Evolutionary conservation across 495 filamentous ascomycete genomes (phyloP).

Genomic region (Letharia lupina): DNA sequence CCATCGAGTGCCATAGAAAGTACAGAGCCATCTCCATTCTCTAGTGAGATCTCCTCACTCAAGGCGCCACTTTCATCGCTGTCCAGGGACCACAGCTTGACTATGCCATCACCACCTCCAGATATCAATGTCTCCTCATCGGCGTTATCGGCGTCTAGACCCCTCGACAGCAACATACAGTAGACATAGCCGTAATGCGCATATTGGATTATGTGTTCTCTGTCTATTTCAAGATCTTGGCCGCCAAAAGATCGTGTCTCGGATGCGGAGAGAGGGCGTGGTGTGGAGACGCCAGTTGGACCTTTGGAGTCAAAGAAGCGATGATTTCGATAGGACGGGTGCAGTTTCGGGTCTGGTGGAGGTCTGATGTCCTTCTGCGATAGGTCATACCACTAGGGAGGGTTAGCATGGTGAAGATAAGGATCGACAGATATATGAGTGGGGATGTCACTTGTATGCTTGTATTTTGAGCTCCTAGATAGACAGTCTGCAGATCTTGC

Average conservation of each 20-base stretch:
- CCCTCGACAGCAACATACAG: conserved; percentile 77
- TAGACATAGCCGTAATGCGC: conserved; percentile 94
- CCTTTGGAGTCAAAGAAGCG: conserved; percentile 91
- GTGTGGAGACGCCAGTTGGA: conserved; percentile 69
- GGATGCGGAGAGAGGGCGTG: conserved; percentile 38
- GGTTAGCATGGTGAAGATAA: conserved; percentile 25
- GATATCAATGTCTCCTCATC: conserved; percentile 77
- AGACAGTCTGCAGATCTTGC: conserved; percentile 64
- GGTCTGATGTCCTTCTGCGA: conserved; percentile 46
- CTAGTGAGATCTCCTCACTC: conserved; percentile 55
- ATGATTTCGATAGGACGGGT: conserved; percentile 76
- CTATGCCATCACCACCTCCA: conserved; percentile 85
- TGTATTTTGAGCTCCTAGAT: conserved; percentile 90
- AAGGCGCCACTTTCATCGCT: conserved; percentile 42
- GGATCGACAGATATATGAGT: conserved; percentile 40
- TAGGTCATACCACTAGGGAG: conserved; percentile 52
- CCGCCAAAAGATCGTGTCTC: conserved; percentile 41
- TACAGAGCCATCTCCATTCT: conserved; percentile 74
- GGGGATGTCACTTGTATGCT: conserved; percentile 59
- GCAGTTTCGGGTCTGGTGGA: conserved; percentile 54
- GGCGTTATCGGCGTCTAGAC: conserved; percentile 51
- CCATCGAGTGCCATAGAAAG: conserved; percentile 77
- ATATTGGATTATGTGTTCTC: conserved; percentile 73
- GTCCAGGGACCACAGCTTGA: conserved; percentile 79
- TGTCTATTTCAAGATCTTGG: conserved; percentile 71